Evolutionary conservation across 2,329 filamentous ascomycete genomes (phyloP), one percentile per base, ranked within the genome.

Genomic region (Phialemonium atrogriseum): DNA sequence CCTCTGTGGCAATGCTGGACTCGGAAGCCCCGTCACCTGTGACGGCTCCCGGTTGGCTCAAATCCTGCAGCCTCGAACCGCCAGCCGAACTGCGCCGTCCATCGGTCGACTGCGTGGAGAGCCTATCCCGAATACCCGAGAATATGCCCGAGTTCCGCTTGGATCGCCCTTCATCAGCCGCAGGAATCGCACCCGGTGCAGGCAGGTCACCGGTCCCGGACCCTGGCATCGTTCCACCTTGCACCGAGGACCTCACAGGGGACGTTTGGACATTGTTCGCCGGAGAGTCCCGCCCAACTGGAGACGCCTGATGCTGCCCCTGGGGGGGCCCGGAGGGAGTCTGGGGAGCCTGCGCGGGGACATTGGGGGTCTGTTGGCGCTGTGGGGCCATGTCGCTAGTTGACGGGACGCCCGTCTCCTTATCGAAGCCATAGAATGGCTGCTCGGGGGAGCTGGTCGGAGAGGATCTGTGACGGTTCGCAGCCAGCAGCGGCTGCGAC

Each of bases 281-380:
- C 14, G 13, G 25, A 17, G 8, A 17, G 6, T 10, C 14, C 8
- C 5, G 14, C 7, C 10, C 14, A 13, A 16, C 12, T 17, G 7
- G 25, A 27, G 7, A 13, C 13, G 10, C 25, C 25, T 16, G 30
- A 10, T 25, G 35, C 19, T 42, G 36, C 7, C 42, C 37, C 24
- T 46, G 48, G 16, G 38, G 38, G 15, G 36, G 33, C 20, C 22
- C 30, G 11, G 35, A 31, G 7, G 47, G 41, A n/a, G n/a, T n/a
- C 45, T 11, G 50, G 43, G 41, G 73, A 70, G 10, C 68, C 52
- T n/a, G 56, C 53, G n/a, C n/a, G n/a, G n/a, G n/a, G n/a, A n/a
- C n/a, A n/a, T n/a, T n/a, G n/a, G 4, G 67, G 66, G 36, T 63
- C 72, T 26, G 67, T 56, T 39, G 65, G 56, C 7, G 68, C 62